Percentiles rank a stretch among this genome's conserved stretches.
phyloP scores from a whole-genome alignment of 371 early-diverging fungal genomes.

The Actinomortierella wolfii region DNA sequence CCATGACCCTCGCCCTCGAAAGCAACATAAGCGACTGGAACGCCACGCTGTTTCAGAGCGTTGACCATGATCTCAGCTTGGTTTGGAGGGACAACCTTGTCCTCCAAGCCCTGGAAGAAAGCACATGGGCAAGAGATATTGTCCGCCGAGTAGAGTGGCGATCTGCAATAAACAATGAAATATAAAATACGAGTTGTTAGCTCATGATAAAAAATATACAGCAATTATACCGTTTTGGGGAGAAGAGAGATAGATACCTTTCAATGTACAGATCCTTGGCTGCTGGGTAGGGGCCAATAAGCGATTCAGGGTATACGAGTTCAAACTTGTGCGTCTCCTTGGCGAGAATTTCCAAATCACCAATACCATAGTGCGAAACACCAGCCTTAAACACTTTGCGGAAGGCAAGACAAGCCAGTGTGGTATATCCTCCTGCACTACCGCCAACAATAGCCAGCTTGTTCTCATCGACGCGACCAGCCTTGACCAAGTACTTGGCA shows the following conservation, averaged over 20 bases:
- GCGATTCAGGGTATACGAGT: slow-evolving; percentile 59
- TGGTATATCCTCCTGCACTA: slow-evolving; percentile 77
- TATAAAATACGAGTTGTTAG: too few species aligned
- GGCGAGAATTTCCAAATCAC: slow-evolving; percentile 67
- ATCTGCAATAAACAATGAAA: slow-evolving; percentile 25
- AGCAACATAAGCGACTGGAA: slow-evolving; percentile 69
- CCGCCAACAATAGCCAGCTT: slow-evolving; percentile 71
- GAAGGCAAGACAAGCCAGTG: slow-evolving; percentile 71
- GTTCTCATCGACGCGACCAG: slow-evolving; percentile 62
- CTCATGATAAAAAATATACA: too few species aligned
- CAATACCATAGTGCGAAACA: slow-evolving; percentile 71
- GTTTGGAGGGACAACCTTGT: slow-evolving; percentile 78
- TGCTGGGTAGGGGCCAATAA: slow-evolving; percentile 71
- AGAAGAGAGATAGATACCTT: neutral
- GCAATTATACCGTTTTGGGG: too few species aligned
- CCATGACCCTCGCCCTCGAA: slow-evolving; percentile 79
- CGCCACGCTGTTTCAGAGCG: slow-evolving; percentile 60
- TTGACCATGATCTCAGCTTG: slow-evolving; percentile 77
- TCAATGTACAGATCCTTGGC: slow-evolving; percentile 58
- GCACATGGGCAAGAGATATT: slow-evolving; percentile 69
- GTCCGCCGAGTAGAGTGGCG: slow-evolving; percentile 63
- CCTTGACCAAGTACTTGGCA: slow-evolving; percentile 63
- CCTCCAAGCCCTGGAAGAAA: slow-evolving; percentile 79
- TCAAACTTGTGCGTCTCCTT: slow-evolving; percentile 84
- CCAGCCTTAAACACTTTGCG: slow-evolving; percentile 77